Conservation (phyloP, 2,329 filamentous ascomycete genomes). For the Neurospora crassa region DNA sequence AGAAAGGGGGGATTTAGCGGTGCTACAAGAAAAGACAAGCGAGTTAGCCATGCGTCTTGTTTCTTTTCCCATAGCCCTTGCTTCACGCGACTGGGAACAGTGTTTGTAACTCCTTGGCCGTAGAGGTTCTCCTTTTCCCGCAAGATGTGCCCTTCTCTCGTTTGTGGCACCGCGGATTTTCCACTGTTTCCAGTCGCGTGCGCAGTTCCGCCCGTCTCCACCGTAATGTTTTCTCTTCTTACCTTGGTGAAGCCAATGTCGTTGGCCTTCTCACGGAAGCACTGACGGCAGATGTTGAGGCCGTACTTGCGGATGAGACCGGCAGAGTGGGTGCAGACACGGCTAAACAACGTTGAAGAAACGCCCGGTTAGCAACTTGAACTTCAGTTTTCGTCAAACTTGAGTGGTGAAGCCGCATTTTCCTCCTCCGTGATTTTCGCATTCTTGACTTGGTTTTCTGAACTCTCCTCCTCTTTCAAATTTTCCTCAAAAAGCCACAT, state of each 20-base stretch:
- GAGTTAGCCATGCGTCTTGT: neutral
- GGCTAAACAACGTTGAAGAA: conserved; percentile 32
- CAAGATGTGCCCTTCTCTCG: neutral
- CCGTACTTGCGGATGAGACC: conserved; percentile 99
- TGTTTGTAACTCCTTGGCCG: neutral
- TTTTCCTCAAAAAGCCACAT: neutral
- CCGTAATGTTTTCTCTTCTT: conserved; percentile 17
- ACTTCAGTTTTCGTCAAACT: conserved; percentile 7
- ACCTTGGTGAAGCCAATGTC: conserved; percentile 70
- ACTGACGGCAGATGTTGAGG: conserved; percentile 77
- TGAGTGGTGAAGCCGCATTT: conserved; percentile 15
- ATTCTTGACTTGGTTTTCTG: neutral
- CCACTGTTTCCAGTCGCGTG: neutral
- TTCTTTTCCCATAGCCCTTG: neutral
- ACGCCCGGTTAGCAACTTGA: conserved; percentile 3
- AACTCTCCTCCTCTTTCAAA: neutral
- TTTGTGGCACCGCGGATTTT: neutral
- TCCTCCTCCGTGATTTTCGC: conserved; percentile 8
- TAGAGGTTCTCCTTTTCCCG: neutral
- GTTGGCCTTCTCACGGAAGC: conserved; percentile 65
- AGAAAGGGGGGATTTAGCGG: conserved; percentile 6
- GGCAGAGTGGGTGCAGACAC: conserved; percentile 80
- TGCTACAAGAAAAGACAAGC: conserved; percentile 3
- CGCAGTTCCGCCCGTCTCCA: neutral
- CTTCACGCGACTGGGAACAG: neutral